Evolutionary conservation across 2,329 filamentous ascomycete species (phyloP).

Genomic region (Botrytis squamosa): DNA sequence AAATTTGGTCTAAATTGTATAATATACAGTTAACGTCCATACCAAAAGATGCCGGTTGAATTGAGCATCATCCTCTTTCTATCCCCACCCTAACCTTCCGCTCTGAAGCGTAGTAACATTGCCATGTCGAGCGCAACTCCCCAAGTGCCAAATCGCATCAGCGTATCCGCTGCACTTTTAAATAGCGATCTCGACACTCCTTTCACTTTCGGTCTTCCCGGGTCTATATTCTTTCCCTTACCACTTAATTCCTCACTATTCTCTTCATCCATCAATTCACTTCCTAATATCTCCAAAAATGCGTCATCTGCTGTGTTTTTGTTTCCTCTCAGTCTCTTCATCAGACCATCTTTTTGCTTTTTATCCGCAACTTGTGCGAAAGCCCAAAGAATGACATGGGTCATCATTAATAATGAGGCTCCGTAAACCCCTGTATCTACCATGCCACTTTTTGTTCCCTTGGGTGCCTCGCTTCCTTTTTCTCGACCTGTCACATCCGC

Average conservation of each 20-base stretch:
- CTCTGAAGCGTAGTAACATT: conserved; percentile 27
- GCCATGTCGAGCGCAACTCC: conserved; percentile 31
- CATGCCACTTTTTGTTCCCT: conserved; percentile 7
- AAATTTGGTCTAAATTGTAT: not conserved
- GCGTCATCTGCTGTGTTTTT: not conserved
- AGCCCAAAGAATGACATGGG: conserved; percentile 31
- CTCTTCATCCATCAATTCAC: not conserved
- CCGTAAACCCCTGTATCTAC: conserved; percentile 29
- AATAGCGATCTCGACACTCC: conserved; percentile 26
- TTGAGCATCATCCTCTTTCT: not conserved
- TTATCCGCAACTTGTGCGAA: conserved; percentile 26
- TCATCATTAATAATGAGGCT: conserved; percentile 30
- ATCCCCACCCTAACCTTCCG: conserved; percentile 23
- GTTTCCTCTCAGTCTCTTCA: not conserved
- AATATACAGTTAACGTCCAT: not conserved
- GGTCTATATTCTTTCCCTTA: not conserved
- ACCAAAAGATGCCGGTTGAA: not conserved
- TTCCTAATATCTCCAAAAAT: not conserved
- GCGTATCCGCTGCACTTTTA: conserved; percentile 31
- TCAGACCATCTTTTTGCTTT: conserved; percentile 16
- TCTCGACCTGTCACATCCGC: not conserved
- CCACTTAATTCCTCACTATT: not conserved
- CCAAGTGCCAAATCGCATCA: conserved; percentile 32
- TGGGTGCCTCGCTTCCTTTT: not conserved
- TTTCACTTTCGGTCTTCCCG: not conserved